Conservation (phyloP, 352 stramenopile genomes). For the Stephanocyclus meneghinianus region DNA sequence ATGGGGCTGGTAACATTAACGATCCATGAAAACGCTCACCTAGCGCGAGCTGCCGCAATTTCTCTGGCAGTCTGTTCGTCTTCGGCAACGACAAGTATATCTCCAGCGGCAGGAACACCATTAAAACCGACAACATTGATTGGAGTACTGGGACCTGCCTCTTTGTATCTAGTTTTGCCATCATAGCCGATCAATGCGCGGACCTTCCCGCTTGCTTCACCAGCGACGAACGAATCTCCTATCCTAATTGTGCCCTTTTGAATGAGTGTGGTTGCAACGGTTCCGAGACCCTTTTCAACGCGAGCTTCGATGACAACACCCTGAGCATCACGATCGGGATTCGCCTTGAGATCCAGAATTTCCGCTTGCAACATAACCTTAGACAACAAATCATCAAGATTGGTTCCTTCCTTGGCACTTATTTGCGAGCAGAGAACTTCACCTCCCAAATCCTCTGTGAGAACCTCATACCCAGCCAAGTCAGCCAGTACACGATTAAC, state of each 20-base stretch:
- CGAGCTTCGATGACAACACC: slow-evolving; percentile 94
- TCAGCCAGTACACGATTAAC: slow-evolving; percentile 82
- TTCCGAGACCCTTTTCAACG: slow-evolving; percentile 91
- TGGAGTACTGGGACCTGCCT: slow-evolving; percentile 88
- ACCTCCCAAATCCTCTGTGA: slow-evolving; percentile 93
- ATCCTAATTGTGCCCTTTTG: slow-evolving; percentile 95
- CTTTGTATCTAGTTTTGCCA: slow-evolving; percentile 85
- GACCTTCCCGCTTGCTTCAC: slow-evolving; percentile 92
- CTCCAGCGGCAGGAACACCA: slow-evolving; percentile 78
- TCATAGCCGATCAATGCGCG: slow-evolving; percentile 84
- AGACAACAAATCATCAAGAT: slow-evolving; percentile 94
- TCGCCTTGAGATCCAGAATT: slow-evolving; percentile 93
- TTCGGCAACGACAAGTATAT: slow-evolving; percentile 81
- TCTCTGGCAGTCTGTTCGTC: slow-evolving; percentile 82
- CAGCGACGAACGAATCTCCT: slow-evolving; percentile 93
- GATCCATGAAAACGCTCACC: slow-evolving; percentile 38
- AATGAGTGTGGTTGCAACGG: slow-evolving; percentile 93
- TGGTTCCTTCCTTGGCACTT: slow-evolving; percentile 92
- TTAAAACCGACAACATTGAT: slow-evolving; percentile 87
- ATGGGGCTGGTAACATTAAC: not conserved
- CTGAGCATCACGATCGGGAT: slow-evolving; percentile 87
- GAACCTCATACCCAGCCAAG: slow-evolving; percentile 90
- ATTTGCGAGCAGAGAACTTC: slow-evolving; percentile 92
- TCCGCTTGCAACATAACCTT: slow-evolving; percentile 94
- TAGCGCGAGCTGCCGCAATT: slow-evolving; percentile 72